Conservation (phyloP, 345 rosid genomes). For the Trapa incisa region DNA sequence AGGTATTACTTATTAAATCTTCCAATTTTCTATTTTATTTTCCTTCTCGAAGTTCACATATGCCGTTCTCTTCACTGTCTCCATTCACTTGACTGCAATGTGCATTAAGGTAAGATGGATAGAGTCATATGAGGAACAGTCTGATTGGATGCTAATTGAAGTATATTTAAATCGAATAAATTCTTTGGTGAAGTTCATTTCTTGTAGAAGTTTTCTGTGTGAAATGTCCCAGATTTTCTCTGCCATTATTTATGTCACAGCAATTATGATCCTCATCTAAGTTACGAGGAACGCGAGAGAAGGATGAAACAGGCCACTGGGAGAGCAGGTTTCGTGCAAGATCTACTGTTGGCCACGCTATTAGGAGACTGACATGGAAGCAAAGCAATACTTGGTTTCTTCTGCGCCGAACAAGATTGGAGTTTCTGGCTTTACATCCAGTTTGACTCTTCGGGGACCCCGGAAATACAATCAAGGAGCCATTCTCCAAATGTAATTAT, state of each 20-base stretch:
- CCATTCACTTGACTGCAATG: not conserved
- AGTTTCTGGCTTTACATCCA: not conserved
- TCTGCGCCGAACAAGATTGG: not conserved
- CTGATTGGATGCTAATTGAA: not conserved
- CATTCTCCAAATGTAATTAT: not conserved
- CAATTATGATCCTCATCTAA: slow-evolving; percentile 41
- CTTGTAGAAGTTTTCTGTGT: not conserved
- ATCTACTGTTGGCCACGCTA: not conserved
- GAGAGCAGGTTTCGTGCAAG: slow-evolving; percentile 23
- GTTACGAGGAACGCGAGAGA: slow-evolving; percentile 41
- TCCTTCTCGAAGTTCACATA: not conserved
- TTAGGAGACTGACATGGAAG: not conserved
- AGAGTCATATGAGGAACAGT: not conserved
- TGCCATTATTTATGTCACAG: slow-evolving; percentile 16
- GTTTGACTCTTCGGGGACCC: not conserved
- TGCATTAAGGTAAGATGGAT: not conserved
- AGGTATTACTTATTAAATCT: not conserved
- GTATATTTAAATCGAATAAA: not conserved
- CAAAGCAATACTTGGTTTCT: not conserved
- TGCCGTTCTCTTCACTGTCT: not conserved
- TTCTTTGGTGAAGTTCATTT: not conserved
- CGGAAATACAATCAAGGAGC: not conserved
- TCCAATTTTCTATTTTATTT: not conserved
- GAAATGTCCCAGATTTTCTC: not conserved
- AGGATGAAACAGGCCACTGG: slow-evolving; percentile 40